A percentile compares a stretch with the other conserved stretches of the same genome.
phyloP scores from a whole-genome alignment of 129 eudicot species.

The Flaveria bidentis region DNA sequence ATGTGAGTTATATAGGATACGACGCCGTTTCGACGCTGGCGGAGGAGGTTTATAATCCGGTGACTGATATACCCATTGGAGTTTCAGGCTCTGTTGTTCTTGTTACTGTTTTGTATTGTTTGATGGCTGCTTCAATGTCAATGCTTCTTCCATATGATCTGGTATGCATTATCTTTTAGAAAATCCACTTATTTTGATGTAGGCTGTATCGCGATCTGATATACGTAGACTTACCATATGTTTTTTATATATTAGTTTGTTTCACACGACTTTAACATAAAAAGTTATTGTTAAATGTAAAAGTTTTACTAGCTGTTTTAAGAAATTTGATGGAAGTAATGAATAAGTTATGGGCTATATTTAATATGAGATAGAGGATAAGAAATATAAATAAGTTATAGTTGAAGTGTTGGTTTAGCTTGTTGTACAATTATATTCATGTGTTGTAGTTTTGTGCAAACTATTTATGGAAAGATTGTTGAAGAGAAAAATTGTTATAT shows the following conservation, averaged over 20 bases:
- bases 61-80: slow-evolving; percentile 81
- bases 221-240: no score
- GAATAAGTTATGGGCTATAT: no score
- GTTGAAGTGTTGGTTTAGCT: neutral
- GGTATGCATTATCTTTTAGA: slow-evolving; percentile 40
- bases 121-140: slow-evolving; percentile 98
- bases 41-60: slow-evolving; percentile 89
- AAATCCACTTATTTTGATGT: neutral
- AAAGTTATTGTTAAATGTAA: no score
- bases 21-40: slow-evolving; percentile 98
- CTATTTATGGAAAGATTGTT: slow-evolving; percentile 19
- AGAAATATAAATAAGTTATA: no score
- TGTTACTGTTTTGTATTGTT: slow-evolving; percentile 84
- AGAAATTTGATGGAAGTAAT: no score
- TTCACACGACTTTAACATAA: no score
- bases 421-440: slow-evolving; percentile 12
- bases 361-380: no score
- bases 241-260: no score
- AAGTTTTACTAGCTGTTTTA: no score
- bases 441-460: neutral
- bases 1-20: slow-evolving; percentile 88
- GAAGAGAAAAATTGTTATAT: neutral
- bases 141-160: slow-evolving; percentile 86
- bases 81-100: slow-evolving; percentile 83
- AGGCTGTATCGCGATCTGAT: no score